Percentiles rank a stretch among this genome's conserved stretches.
Conservation (phyloP, 2,329 filamentous ascomycete genomes). For the Lachnellula occidentalis region DNA sequence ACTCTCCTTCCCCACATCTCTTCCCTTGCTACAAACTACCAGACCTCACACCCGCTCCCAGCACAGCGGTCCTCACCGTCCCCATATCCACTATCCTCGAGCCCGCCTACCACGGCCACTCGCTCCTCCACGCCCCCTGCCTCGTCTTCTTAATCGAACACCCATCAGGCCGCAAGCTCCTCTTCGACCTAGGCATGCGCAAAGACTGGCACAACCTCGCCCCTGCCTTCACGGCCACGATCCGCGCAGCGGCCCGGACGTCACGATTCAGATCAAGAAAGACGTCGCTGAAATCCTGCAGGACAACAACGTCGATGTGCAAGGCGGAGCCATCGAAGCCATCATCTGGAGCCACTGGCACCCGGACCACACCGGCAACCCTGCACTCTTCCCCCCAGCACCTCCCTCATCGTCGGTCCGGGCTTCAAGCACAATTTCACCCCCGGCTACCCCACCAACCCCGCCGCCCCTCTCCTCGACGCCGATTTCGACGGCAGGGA, state of each 20-base stretch:
- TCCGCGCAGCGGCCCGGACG: constrained; percentile 19
- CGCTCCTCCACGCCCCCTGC: not conserved
- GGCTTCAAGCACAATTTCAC: constrained; percentile 42
- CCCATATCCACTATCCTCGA: not conserved
- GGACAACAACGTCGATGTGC: constrained; percentile 29
- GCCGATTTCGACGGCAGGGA: constrained; percentile 28
- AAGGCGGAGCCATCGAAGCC: constrained; percentile 30
- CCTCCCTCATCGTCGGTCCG: constrained; percentile 45
- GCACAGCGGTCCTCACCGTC: not conserved
- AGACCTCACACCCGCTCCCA: not conserved
- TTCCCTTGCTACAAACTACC: not conserved
- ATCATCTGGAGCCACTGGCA: constrained; percentile 40
- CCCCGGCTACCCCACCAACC: constrained; percentile 41
- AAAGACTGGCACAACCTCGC: constrained; percentile 31
- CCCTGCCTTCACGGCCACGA: constrained; percentile 19
- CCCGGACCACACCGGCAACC: constrained; percentile 48
- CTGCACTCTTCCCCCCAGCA: constrained; percentile 39
- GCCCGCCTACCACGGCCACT: not conserved
- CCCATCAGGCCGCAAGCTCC: constrained; percentile 10
- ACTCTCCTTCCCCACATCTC: not conserved
- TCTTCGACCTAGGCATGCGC: constrained; percentile 30
- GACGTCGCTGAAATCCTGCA: constrained; percentile 32
- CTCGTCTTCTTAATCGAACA: constrained; percentile 18
- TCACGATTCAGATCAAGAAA: constrained; percentile 19
- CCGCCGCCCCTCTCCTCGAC: constrained; percentile 31